Conservation (phyloP, 1,139 yeast species). For the Blastobotrys indianensis region DNA sequence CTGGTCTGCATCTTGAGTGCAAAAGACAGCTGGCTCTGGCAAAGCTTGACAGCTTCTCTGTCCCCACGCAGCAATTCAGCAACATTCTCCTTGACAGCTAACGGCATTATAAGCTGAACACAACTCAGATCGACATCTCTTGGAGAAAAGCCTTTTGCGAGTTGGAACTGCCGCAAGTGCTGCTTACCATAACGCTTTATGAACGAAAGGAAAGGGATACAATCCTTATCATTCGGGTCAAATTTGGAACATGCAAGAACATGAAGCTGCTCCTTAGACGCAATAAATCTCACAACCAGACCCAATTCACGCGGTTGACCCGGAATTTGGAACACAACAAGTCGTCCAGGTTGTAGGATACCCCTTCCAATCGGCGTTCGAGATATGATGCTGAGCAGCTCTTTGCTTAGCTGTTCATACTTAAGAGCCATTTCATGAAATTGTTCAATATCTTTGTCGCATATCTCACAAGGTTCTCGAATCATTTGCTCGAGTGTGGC, state of each 20-base stretch:
- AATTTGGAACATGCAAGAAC: constrained; percentile 11
- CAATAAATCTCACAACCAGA: constrained; percentile 33
- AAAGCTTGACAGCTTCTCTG: constrained; percentile 39
- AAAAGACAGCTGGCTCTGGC: constrained; percentile 39
- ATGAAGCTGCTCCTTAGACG: constrained; percentile 12
- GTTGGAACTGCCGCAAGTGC: constrained; percentile 31
- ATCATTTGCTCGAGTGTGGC: constrained; percentile 41
- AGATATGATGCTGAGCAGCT: constrained; percentile 45
- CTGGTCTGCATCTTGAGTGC: constrained; percentile 41
- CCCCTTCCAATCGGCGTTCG: constrained; percentile 44
- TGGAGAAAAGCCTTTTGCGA: constrained; percentile 30
- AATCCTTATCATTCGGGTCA: constrained; percentile 9
- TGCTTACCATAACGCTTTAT: constrained; percentile 30
- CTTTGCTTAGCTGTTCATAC: constrained; percentile 38
- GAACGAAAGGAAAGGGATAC: constrained; percentile 48
- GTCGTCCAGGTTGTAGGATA: constrained; percentile 51
- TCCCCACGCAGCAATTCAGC: constrained; percentile 44
- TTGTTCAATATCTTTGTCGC: constrained; percentile 39
- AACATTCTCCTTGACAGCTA: constrained; percentile 39
- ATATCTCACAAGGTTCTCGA: constrained; percentile 38
- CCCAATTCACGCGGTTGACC: constrained; percentile 39
- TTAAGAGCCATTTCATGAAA: constrained; percentile 43
- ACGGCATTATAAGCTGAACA: constrained; percentile 49
- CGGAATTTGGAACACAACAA: constrained; percentile 53
- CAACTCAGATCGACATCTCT: constrained; percentile 42